Evolutionary conservation across 441 rosid species (phyloP).

Genomic region (Erysimum pusillum): DNA sequence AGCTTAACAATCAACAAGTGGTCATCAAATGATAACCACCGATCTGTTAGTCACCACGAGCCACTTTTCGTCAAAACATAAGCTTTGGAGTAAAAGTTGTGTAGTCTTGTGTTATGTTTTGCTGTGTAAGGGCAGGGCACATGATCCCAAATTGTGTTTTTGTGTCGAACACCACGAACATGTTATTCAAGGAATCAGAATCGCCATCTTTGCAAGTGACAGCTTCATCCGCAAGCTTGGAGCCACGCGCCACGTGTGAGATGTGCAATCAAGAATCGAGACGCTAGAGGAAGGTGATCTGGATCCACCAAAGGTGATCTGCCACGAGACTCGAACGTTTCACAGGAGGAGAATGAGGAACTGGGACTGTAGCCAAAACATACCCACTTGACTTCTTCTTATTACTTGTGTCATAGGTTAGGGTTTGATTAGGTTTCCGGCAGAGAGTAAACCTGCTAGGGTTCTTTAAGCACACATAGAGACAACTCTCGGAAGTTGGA

Average conservation of each 20-base stretch:
- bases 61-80: background rate
- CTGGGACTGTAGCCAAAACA: background rate
- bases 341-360: background rate
- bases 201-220: background rate
- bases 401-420: background rate
- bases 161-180: background rate
- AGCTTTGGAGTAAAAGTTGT: background rate
- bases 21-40: background rate
- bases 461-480: conserved; percentile 5
- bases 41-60: background rate
- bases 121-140: background rate
- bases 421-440: background rate
- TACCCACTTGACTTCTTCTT: conserved; percentile 2
- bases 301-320: background rate
- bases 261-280: background rate
- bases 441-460: no score
- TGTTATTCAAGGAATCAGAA: background rate
- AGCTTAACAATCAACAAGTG: background rate
- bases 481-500: background rate
- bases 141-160: background rate
- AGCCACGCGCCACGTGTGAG: background rate
- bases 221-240: background rate
- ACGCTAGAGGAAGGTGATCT: background rate
- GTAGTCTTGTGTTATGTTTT: no score
- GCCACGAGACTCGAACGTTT: background rate